Percentiles rank a stretch among this genome's conserved stretches.
These are phyloP conservation scores for Auriscalpium orientale DNA, from an alignment of 768 basidiomycete genomes.

Conservation along the genomic window DNA sequence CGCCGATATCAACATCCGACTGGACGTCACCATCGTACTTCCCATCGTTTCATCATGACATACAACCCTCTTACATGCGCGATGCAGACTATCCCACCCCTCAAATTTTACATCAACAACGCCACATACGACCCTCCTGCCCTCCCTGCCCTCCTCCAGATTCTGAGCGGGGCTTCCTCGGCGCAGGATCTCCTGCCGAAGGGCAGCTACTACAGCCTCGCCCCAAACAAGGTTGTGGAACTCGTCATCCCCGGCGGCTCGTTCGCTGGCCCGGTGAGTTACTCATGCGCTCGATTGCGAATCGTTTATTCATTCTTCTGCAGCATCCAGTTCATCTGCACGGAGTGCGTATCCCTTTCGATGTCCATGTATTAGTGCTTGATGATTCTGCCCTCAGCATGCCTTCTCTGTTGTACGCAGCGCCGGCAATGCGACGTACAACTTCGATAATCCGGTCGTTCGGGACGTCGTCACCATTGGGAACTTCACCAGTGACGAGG, in stretches of 20 bases:
- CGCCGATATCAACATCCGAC: slow-evolving; percentile 16
- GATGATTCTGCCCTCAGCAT: background rate
- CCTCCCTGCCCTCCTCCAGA: slow-evolving; percentile 49
- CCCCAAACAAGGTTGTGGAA: slow-evolving; percentile 39
- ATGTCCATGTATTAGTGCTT: background rate
- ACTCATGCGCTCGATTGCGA: too few species aligned
- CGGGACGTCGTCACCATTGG: slow-evolving; percentile 25
- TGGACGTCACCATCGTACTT: slow-evolving; percentile 15
- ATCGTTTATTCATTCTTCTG: background rate
- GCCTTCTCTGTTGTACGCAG: slow-evolving; percentile 7
- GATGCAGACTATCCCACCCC: background rate
- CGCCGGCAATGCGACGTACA: slow-evolving; percentile 2
- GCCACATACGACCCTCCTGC: slow-evolving; percentile 32
- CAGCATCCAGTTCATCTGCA: slow-evolving; percentile 14
- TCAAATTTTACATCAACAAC: slow-evolving; percentile 28
- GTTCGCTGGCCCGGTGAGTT: slow-evolving; percentile 22
- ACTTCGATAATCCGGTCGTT: slow-evolving; percentile 30
- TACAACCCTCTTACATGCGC: slow-evolving; percentile 5
- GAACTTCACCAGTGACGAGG: background rate
- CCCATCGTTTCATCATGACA: background rate
- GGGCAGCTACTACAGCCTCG: slow-evolving; percentile 40
- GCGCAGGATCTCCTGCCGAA: slow-evolving; percentile 41
- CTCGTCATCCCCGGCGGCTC: slow-evolving; percentile 39
- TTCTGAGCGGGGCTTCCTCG: slow-evolving; percentile 43
- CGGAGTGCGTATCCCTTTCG: background rate